A percentile compares a stretch with the other conserved stretches of the same genome.
Conservation (phyloP, 2,329 filamentous ascomycete species). For the Pseudodiploospora longispora region DNA sequence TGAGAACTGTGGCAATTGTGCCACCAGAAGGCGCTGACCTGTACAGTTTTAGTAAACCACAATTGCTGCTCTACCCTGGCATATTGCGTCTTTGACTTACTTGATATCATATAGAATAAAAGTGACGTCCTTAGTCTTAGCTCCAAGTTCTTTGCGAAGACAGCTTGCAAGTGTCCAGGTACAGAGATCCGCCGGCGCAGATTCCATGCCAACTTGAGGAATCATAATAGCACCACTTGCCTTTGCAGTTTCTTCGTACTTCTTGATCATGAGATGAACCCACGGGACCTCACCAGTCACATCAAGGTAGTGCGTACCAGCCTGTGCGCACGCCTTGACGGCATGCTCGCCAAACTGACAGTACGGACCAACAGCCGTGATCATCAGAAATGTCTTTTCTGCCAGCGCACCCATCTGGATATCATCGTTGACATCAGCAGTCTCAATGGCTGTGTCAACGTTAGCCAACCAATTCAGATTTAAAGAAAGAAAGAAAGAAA, state of each 20-base stretch:
- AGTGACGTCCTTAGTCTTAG: constrained; percentile 44
- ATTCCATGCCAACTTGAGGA: constrained; percentile 55
- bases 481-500: no score
- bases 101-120: constrained; percentile 38
- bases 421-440: constrained; percentile 39
- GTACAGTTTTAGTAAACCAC: neutral
- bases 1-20: constrained; percentile 60
- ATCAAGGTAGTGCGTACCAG: constrained; percentile 58
- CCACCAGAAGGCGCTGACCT: constrained; percentile 49
- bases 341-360: constrained; percentile 46
- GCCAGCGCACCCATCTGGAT: constrained; percentile 39
- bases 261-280: constrained; percentile 51
- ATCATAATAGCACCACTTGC: constrained; percentile 50
- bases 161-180: constrained; percentile 45
- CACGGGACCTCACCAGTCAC: constrained; percentile 54
- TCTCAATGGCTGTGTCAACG: constrained; percentile 38
- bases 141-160: constrained; percentile 41
- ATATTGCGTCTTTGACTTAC: constrained; percentile 17
- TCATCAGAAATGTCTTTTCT: constrained; percentile 47
- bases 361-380: constrained; percentile 55
- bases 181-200: constrained; percentile 51
- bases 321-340: constrained; percentile 53
- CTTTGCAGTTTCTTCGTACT: constrained; percentile 47
- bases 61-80: no score
- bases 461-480: constrained; percentile 3